Evolutionary conservation across 805 yeast species (phyloP).

Genomic region (Sugiyamaella smithiae): DNA sequence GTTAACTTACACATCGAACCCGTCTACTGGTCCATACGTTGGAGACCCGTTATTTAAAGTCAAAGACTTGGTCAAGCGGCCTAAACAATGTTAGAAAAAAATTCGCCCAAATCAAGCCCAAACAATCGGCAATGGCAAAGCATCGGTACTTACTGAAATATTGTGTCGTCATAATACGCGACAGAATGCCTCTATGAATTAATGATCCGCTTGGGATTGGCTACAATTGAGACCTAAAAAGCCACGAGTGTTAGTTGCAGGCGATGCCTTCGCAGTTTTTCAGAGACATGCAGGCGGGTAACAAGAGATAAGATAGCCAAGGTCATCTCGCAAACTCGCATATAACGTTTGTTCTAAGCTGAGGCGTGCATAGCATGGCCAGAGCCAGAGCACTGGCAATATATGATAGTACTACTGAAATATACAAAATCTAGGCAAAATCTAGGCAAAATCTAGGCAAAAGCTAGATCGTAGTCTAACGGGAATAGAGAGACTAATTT

Average conservation of each 20-base stretch:
- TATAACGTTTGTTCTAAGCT: no score
- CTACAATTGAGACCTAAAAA: background rate
- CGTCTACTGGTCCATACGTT: conserved; percentile 16
- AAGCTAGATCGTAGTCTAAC: no score
- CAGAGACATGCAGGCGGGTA: conserved; percentile 2
- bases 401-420: no score
- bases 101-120: no score
- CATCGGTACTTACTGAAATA: conserved; percentile 15
- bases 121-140: no score
- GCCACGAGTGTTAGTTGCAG: background rate
- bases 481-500: no score
- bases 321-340: no score
- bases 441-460: no score
- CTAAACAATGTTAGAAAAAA: no score
- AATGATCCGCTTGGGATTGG: background rate
- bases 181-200: background rate
- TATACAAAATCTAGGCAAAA: no score
- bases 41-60: conserved; percentile 20
- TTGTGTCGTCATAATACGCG: conserved; percentile 10
- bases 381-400: no score
- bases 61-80: conserved; percentile 24
- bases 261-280: background rate
- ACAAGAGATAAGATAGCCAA: background rate
- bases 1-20: conserved; percentile 18
- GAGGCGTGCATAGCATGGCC: no score